phyloP scores from a whole-genome alignment of 192 early-diverging fungal species.

The Rhizoclosmatium globosum region DNA sequence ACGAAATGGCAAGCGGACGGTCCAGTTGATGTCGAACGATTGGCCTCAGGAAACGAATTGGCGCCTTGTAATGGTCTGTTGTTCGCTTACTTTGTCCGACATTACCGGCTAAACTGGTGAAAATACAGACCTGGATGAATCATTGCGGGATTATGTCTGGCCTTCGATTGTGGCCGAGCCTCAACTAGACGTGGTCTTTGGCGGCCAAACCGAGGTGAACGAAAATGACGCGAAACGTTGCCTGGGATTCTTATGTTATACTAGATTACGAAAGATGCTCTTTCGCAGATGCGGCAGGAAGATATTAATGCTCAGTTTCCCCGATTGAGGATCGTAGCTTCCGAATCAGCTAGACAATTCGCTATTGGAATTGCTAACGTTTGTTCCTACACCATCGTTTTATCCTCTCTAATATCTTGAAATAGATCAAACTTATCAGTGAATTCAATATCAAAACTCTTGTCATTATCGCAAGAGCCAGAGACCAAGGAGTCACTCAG shows the following conservation, averaged over 20 bases:
- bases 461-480: conserved; percentile 50
- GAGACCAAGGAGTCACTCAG: conserved; percentile 64
- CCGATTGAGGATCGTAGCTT: conserved; percentile 41
- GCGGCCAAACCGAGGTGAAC: background rate
- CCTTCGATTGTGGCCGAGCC: conserved; percentile 21
- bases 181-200: background rate
- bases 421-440: conserved; percentile 34
- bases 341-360: conserved; percentile 24
- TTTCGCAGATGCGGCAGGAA: conserved; percentile 19
- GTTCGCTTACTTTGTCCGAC: background rate
- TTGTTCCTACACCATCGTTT: background rate
- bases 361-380: conserved; percentile 58
- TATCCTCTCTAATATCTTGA: background rate
- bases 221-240: too few relatives aligned
- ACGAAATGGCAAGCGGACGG: conserved; percentile 43
- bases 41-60: background rate
- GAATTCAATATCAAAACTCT: conserved; percentile 45
- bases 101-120: background rate
- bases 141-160: conserved; percentile 34
- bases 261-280: conserved; percentile 32
- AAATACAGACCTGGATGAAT: conserved; percentile 21
- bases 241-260: background rate
- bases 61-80: background rate
- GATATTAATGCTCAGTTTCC: conserved; percentile 23
- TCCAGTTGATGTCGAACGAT: conserved; percentile 25